Conservation (phyloP, 768 basidiomycete genomes). For the Serendipita vermifera region DNA sequence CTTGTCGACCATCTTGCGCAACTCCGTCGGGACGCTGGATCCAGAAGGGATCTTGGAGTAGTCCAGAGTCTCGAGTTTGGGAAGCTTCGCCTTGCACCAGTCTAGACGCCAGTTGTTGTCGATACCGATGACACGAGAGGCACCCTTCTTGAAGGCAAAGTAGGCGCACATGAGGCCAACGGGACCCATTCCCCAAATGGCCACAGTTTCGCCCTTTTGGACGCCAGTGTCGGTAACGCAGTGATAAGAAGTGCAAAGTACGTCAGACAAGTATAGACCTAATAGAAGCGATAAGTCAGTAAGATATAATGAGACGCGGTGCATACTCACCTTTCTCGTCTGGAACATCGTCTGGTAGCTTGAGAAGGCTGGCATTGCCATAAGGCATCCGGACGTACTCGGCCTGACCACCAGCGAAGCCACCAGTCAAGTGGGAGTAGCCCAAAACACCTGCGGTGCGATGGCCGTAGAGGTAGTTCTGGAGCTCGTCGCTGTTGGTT, state of each 20-base stretch:
- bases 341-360: constrained; percentile 49
- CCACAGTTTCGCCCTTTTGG: constrained; percentile 53
- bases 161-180: constrained; percentile 49
- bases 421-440: constrained; percentile 58
- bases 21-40: background rate
- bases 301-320: constrained; percentile 16
- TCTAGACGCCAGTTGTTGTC: constrained; percentile 42
- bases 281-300: constrained; percentile 20
- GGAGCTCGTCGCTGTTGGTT: constrained; percentile 41
- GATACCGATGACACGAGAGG: constrained; percentile 56
- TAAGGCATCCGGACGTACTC: constrained; percentile 63
- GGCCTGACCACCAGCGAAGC: constrained; percentile 63
- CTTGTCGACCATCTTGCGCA: constrained; percentile 23
- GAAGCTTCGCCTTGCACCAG: constrained; percentile 32
- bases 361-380: constrained; percentile 58
- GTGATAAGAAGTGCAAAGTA: constrained; percentile 64
- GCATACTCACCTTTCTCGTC: constrained; percentile 40
- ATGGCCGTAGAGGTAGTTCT: constrained; percentile 50
- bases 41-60: constrained; percentile 29
- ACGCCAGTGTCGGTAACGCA: constrained; percentile 61
- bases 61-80: constrained; percentile 41
- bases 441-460: constrained; percentile 61
- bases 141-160: constrained; percentile 59
- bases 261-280: constrained; percentile 25
- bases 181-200: constrained; percentile 59